Conservation (phyloP, 345 rosid genomes). For the Populus pruinosa region DNA sequence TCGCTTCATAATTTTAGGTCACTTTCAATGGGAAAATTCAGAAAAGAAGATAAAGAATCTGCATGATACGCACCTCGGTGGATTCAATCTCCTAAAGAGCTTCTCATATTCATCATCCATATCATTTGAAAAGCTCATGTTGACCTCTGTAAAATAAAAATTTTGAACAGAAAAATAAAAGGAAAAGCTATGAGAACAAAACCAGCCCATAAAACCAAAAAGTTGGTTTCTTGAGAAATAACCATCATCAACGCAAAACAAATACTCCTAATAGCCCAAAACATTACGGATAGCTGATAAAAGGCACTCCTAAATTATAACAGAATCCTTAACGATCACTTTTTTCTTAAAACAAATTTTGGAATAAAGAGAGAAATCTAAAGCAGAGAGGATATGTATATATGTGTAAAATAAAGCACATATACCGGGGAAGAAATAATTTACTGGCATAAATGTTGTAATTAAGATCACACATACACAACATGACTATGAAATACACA, state of each 20-base stretch:
- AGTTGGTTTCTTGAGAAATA: not conserved
- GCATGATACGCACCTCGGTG: slow-evolving; percentile 58
- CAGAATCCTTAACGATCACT: not conserved
- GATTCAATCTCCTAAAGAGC: slow-evolving; percentile 85
- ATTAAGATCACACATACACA: slow-evolving; percentile 10
- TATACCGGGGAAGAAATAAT: slow-evolving; percentile 8
- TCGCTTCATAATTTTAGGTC: slow-evolving; percentile 1
- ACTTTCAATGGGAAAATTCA: slow-evolving; percentile 1
- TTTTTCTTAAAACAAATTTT: not conserved
- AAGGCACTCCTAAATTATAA: not conserved
- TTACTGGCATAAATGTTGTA: not conserved
- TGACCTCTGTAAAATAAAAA: slow-evolving; percentile 42
- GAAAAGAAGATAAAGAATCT: slow-evolving; percentile 10
- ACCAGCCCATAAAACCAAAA: slow-evolving; percentile 15
- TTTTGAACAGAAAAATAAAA: not conserved
- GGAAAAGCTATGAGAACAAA: not conserved
- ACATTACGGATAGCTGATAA: not conserved
- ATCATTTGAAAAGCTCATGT: slow-evolving; percentile 63
- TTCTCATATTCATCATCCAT: slow-evolving; percentile 88
- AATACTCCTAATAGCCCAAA: slow-evolving; percentile 7
- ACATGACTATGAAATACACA: slow-evolving; percentile 8
- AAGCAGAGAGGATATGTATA: not conserved
- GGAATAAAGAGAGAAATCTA: not conserved
- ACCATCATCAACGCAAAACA: not conserved
- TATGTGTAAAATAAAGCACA: slow-evolving; percentile 14